Evolutionary conservation across 2,329 filamentous ascomycete genomes (phyloP).

Genomic region (Paraphaeosphaeria sporulosa): DNA sequence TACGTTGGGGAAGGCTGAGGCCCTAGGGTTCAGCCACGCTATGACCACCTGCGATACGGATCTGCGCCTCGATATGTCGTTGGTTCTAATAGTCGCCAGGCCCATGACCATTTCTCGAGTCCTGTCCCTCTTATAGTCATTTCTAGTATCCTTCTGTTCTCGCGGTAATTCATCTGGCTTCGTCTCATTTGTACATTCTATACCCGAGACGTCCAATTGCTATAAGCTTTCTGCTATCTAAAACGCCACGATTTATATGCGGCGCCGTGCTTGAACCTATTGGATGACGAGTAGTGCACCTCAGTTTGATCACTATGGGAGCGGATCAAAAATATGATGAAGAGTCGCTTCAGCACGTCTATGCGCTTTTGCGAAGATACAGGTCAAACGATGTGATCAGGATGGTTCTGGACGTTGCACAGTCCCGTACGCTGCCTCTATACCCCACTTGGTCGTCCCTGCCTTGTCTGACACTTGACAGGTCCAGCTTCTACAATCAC

Average conservation of each 20-base stretch:
- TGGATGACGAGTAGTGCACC: neutral
- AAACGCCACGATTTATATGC: neutral
- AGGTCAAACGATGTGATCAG: neutral
- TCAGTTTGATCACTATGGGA: neutral
- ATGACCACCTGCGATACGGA: slow-evolving; percentile 11
- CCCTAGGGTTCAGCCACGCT: slow-evolving; percentile 12
- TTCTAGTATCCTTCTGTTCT: neutral
- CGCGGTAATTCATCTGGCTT: neutral
- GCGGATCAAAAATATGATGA: slow-evolving; percentile 2
- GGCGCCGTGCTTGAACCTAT: neutral
- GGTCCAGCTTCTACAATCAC: slow-evolving; percentile 4
- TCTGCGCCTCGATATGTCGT: slow-evolving; percentile 4
- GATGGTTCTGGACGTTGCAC: slow-evolving; percentile 3
- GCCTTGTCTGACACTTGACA: neutral
- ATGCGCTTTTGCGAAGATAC: slow-evolving; percentile 5
- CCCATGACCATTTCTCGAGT: slow-evolving; percentile 5
- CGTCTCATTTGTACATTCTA: neutral
- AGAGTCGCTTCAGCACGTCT: slow-evolving; percentile 9
- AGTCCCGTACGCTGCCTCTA: slow-evolving; percentile 1
- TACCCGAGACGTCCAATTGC: neutral
- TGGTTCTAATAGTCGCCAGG: slow-evolving; percentile 8
- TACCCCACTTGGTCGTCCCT: too few relatives aligned
- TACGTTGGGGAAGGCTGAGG: slow-evolving; percentile 11
- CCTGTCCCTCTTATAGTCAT: neutral
- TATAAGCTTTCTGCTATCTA: neutral